Evolutionary conservation across 352 stramenopile genomes (phyloP).

Genomic region (Aphanomyces invadans): DNA sequence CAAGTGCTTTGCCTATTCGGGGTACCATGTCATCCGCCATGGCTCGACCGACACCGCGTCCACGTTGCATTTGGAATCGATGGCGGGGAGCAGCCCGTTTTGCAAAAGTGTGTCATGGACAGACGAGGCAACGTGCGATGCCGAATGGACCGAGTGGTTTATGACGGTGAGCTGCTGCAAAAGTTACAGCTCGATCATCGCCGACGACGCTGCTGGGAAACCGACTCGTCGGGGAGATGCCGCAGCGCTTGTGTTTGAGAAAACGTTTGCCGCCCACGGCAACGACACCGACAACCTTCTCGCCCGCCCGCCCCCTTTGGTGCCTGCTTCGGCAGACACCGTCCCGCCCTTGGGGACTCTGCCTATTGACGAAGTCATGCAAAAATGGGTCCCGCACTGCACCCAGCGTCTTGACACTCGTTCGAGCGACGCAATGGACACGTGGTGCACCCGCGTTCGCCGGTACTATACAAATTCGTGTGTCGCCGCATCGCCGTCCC

Average conservation of each 20-base stretch:
- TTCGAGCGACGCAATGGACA: no score
- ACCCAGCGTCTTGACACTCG: no score
- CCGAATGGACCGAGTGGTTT: neutral
- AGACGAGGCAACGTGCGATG: neutral
- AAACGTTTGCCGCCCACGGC: neutral
- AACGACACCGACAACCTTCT: neutral
- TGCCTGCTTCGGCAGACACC: no score
- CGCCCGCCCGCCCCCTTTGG: neutral
- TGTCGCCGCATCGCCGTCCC: no score
- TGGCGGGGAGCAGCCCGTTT: neutral
- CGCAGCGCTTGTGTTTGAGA: neutral
- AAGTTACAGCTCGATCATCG: neutral
- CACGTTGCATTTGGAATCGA: neutral
- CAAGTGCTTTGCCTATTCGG: neutral
- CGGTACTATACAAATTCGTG: no score
- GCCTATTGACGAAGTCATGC: neutral
- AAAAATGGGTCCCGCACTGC: neutral
- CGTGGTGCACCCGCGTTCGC: no score
- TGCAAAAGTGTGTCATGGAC: neutral
- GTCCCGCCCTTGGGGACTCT: no score
- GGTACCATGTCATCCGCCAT: no score
- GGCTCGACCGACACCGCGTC: no score
- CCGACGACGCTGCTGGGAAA: neutral
- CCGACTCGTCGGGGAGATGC: neutral
- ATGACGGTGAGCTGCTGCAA: neutral